These are phyloP conservation scores for Tritrichomonas musculus DNA, from an alignment of 208 protist genomes.

Conservation along the genomic window DNA sequence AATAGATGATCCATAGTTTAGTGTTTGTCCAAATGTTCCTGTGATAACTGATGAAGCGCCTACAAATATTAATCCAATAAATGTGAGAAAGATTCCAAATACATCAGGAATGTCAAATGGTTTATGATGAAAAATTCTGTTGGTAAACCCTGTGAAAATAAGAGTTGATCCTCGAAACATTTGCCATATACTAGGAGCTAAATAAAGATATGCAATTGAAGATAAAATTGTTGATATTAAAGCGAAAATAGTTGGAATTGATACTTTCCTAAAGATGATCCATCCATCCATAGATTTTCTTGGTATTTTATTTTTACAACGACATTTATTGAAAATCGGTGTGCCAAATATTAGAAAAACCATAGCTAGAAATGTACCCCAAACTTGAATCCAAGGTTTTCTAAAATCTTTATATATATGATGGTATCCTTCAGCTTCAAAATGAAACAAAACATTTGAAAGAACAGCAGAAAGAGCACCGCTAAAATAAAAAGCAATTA, in stretches of 20 bases:
- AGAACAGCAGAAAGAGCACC: not conserved
- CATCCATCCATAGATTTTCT: not conserved
- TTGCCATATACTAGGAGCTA: not conserved
- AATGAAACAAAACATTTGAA: not conserved
- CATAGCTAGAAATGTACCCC: not conserved
- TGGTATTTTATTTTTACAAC: not conserved
- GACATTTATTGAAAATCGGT: not conserved
- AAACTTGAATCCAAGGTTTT: not conserved
- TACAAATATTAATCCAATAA: not conserved
- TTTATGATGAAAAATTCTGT: not conserved
- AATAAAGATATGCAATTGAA: not conserved
- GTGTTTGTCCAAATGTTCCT: too few relatives aligned
- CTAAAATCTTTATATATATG: not conserved
- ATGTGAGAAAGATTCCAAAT: not conserved
- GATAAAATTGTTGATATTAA: not conserved
- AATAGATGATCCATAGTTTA: not conserved
- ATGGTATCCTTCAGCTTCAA: not conserved
- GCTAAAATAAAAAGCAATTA: not conserved
- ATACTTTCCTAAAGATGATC: not conserved
- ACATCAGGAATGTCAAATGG: not conserved
- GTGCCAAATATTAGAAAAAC: not conserved
- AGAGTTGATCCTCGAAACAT: not conserved
- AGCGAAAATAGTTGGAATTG: not conserved
- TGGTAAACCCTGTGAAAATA: not conserved
- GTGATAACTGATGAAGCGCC: not conserved